Base-by-base conservation (phyloP, 768 basidiomycete genomes). In the Tremella mesenterica region DNA sequence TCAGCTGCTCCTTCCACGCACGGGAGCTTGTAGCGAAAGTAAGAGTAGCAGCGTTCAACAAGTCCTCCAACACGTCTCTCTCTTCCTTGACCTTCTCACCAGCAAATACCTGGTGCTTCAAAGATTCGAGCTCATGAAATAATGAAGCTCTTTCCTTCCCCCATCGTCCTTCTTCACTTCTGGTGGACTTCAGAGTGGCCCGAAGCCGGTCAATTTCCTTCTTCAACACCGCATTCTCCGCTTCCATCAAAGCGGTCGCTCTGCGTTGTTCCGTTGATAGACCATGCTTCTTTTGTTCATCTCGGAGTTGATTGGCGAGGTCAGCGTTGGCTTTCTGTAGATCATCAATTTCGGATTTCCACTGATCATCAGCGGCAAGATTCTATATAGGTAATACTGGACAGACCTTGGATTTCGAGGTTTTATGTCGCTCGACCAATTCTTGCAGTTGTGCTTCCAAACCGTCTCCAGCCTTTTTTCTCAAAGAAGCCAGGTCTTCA, bases 391-490 rank as follows among this genome's bases (percentile, higher is more conserved):
- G n/a, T 41, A 16, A 41, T 5, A 16, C 14, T 16, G 4, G 4
- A 41, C 38, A 18, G 8, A 41, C 38, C 23, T 41, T 63, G 28
- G 4, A 30, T 30, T 64, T 64, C 10, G 58, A 56, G 1, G 18
- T 21, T 6, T 44, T 44, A 39, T 65, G 52, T 36, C 25, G 50
- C 10, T 48, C 33, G n/a, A 57, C 44, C 18, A 61, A 44, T 7
- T 61, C 54, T 41, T 52, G 28, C 4, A 65, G 50, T 49, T 55
- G 47, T 25, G 13, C 30, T n/a, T 61, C 57, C 3, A 64, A 23
- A 3, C 50, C 53, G 26, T 41, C 41, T n/a, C n/a, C n/a, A n/a
- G n/a, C n/a, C 12, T 52, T 52, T 26, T 23, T 18, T 48, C 48
- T 23, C 14, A 54, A 38, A 25, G 48, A 44, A 23, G 49, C 53